phyloP scores from a whole-genome alignment of 495 filamentous ascomycete genomes.

The Hypomontagnella monticulosa region DNA sequence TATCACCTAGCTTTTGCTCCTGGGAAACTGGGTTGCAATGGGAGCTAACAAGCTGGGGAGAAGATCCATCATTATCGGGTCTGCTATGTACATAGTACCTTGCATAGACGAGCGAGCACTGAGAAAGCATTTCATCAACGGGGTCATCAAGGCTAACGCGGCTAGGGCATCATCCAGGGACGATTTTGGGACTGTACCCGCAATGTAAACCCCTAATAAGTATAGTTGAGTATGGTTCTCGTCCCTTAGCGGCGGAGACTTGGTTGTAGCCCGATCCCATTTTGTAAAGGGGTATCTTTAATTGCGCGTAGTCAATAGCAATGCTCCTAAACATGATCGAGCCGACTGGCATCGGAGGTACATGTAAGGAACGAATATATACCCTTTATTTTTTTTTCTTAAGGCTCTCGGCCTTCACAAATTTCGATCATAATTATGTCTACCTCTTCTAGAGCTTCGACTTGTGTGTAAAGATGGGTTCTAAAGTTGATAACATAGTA shows the following conservation, averaged over 20 bases:
- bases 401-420: too few relatives aligned
- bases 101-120: conserved; percentile 33
- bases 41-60: conserved; percentile 15
- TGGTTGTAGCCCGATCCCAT: conserved; percentile 22
- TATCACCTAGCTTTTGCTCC: not conserved
- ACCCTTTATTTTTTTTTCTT: too few relatives aligned
- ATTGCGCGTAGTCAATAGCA: conserved; percentile 4
- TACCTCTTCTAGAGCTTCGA: too few relatives aligned
- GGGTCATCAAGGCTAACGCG: conserved; percentile 22
- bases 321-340: not conserved
- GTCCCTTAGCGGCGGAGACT: conserved; percentile 35
- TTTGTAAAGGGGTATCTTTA: conserved; percentile 7
- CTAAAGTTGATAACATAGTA: not conserved
- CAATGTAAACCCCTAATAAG: conserved; percentile 13
- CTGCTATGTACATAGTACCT: conserved; percentile 34
- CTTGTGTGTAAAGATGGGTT: too few relatives aligned
- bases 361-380: too few relatives aligned
- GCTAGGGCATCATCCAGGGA: conserved; percentile 13
- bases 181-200: conserved; percentile 25
- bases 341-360: too few relatives aligned
- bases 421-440: too few relatives aligned
- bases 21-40: conserved; percentile 20
- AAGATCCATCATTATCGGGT: conserved; percentile 19
- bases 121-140: conserved; percentile 24
- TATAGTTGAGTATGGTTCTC: conserved; percentile 17